Conservation (phyloP, 495 filamentous ascomycete species). For the Aspergillus indologenus region DNA sequence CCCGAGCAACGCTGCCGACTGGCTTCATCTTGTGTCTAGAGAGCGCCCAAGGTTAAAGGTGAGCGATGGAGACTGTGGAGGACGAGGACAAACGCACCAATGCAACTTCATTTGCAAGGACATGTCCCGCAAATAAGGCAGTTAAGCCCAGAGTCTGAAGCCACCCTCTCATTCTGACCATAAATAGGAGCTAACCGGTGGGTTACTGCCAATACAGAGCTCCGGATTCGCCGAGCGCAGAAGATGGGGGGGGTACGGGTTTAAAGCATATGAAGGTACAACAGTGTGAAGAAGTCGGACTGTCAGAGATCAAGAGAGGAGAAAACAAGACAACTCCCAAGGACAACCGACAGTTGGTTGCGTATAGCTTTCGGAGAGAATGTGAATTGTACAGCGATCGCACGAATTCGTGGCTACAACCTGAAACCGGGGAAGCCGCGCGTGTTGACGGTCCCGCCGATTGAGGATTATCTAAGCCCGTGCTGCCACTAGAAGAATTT, state of each 20-base stretch:
- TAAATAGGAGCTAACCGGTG: conserved; percentile 25
- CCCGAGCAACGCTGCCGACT: conserved; percentile 88
- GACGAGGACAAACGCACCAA: conserved; percentile 46
- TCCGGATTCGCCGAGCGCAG: conserved; percentile 23
- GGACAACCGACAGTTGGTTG: not conserved
- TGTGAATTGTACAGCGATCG: conserved; percentile 8
- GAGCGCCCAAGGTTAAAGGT: conserved; percentile 15
- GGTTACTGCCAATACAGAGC: conserved; percentile 16
- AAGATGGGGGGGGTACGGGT: conserved; percentile 7
- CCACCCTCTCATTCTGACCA: conserved; percentile 52
- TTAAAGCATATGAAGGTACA: conserved; percentile 16
- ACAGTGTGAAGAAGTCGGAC: not conserved
- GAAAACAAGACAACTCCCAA: not conserved
- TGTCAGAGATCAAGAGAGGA: not conserved
- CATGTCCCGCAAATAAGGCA: conserved; percentile 49
- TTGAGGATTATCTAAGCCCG: conserved; percentile 30
- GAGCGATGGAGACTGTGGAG: not conserved
- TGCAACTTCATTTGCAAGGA: conserved; percentile 61
- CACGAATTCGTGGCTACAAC: conserved; percentile 27
- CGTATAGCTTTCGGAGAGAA: not conserved
- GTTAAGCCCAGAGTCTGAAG: conserved; percentile 46
- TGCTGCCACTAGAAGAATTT: conserved; percentile 17
- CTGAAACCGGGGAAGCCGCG: conserved; percentile 34
- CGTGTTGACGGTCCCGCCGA: conserved; percentile 21
- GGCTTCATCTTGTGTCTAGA: conserved; percentile 69